Percentiles rank a stretch among this genome's conserved stretches.
Evolutionary conservation across 805 yeast species (phyloP).

Genomic region (Saccharomycopsis babjevae): DNA sequence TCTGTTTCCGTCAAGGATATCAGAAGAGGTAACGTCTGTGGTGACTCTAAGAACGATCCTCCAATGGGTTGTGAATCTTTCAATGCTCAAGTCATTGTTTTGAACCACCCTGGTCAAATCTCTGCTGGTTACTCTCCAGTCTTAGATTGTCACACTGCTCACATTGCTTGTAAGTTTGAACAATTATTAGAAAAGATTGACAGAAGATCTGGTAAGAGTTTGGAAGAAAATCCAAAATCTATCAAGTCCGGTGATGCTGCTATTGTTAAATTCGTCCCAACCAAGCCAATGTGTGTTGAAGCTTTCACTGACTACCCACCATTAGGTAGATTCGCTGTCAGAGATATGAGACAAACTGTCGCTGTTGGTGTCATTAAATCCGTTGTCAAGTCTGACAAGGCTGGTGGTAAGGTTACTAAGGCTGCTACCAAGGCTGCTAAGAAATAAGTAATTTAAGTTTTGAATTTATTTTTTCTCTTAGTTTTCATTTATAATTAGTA

Average conservation of each 20-base stretch:
- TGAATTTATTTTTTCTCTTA: neutral
- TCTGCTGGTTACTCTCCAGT: slow-evolving; percentile 89
- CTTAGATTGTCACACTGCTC: slow-evolving; percentile 85
- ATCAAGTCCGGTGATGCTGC: slow-evolving; percentile 97
- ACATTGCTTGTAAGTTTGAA: slow-evolving; percentile 83
- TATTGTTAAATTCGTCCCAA: slow-evolving; percentile 78
- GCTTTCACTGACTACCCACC: slow-evolving; percentile 92
- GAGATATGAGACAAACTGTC: slow-evolving; percentile 99
- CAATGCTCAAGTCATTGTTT: slow-evolving; percentile 78
- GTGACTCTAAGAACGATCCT: slow-evolving; percentile 86
- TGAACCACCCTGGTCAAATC: slow-evolving; percentile 90
- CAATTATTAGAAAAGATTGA: slow-evolving; percentile 75
- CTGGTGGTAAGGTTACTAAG: slow-evolving; percentile 93
- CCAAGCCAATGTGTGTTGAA: slow-evolving; percentile 93
- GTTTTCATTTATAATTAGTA: slow-evolving; percentile 3
- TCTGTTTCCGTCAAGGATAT: slow-evolving; percentile 81
- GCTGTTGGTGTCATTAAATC: slow-evolving; percentile 99
- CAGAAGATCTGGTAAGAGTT: slow-evolving; percentile 86
- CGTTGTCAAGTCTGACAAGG: slow-evolving; percentile 69
- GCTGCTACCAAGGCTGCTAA: slow-evolving; percentile 69
- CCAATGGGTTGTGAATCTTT: slow-evolving; percentile 71
- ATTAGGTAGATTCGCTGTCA: slow-evolving; percentile 96
- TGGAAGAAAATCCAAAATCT: slow-evolving; percentile 85
- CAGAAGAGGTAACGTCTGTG: slow-evolving; percentile 88
- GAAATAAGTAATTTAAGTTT: slow-evolving; percentile 12